Evolutionary conservation across 2,329 filamentous ascomycete genomes (phyloP), one percentile per base, ranked within the genome.

Genomic region (Balansia obtecta): DNA sequence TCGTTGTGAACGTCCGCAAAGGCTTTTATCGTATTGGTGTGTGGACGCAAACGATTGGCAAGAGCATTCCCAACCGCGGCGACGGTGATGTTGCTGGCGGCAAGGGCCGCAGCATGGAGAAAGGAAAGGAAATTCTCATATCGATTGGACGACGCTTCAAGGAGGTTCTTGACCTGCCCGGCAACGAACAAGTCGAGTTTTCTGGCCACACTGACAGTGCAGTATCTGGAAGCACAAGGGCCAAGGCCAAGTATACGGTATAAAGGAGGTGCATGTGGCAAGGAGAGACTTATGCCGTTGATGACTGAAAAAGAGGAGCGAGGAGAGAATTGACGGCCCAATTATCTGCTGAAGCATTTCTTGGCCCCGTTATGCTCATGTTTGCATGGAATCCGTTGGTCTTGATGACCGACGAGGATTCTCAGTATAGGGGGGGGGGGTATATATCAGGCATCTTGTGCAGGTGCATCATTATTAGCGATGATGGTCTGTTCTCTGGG

Each of bases 1-100:
- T 98, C 34, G 93, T 98, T 27, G 90, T 97, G 74, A 98, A 98
- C 70, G 91, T 98, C 53, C 86, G 93, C 69, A 96, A 95, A 76
- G 90, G 86, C 48, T 97, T 98, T 75, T 98, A 89, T 79, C 87
- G 93, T 74, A 86, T 98, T 59, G 90, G 91, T 65, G 82, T 97
- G 60, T 98, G 94, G 93, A 98, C 93, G 56, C 86, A 89, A 63
- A 95, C 90, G 52, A 88, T 88, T 50, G 91, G 91, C 65, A 91
- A 91, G 75, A 79, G 78, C 63, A 83, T 90, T 53, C 83, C 85
- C 1, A 82, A 80, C 53, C 85, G 87, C 57, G 85, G 86, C 52
- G 83, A 85, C 53, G 82, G 80, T 40, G 83, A 86, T 57, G 76
- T 83, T 47, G 80, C 86, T 43, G 83, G 83, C 50, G 85, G 84